phyloP scores from a whole-genome alignment of 2,329 filamentous ascomycete genomes.

The Sporothrix mexicana region DNA sequence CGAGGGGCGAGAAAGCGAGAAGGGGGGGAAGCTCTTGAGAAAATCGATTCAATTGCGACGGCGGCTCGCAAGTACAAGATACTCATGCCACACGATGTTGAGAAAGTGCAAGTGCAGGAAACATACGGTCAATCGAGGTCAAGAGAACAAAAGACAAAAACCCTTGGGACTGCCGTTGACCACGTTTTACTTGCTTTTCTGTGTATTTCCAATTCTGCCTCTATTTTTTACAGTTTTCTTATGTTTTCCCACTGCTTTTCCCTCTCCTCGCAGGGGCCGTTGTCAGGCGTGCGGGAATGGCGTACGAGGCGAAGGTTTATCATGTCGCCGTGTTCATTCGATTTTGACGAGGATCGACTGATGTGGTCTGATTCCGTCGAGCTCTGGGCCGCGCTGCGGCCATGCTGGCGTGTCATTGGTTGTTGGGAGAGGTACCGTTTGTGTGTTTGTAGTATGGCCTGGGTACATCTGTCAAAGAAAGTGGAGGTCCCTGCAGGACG shows the following conservation, averaged over 20 bases:
- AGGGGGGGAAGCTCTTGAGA: background rate
- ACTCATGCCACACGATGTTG: background rate
- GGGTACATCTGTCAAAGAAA: conserved; percentile 1
- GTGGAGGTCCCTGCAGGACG: conserved; percentile 28
- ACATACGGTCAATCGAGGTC: conserved; percentile 7
- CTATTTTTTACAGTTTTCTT: background rate
- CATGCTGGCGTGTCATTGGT: conserved; percentile 32
- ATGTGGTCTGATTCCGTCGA: conserved; percentile 40
- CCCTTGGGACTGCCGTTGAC: background rate
- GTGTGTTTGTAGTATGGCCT: background rate
- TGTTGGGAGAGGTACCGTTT: background rate
- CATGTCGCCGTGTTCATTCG: conserved; percentile 37
- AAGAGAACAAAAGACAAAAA: background rate
- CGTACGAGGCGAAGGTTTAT: conserved; percentile 35
- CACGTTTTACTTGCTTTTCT: background rate
- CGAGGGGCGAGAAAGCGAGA: background rate
- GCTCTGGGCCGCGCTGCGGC: conserved; percentile 37
- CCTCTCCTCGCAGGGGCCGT: conserved; percentile 3
- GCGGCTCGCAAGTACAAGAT: background rate
- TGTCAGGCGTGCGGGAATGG: conserved; percentile 18
- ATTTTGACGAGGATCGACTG: conserved; percentile 39
- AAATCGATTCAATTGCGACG: background rate
- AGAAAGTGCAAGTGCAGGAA: background rate
- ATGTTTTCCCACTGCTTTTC: too few species aligned
- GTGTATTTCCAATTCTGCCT: background rate